Percentiles rank a stretch among this genome's conserved stretches.
phyloP scores from a whole-genome alignment of 305 asterid genomes.

The Fraxinus nigra region DNA sequence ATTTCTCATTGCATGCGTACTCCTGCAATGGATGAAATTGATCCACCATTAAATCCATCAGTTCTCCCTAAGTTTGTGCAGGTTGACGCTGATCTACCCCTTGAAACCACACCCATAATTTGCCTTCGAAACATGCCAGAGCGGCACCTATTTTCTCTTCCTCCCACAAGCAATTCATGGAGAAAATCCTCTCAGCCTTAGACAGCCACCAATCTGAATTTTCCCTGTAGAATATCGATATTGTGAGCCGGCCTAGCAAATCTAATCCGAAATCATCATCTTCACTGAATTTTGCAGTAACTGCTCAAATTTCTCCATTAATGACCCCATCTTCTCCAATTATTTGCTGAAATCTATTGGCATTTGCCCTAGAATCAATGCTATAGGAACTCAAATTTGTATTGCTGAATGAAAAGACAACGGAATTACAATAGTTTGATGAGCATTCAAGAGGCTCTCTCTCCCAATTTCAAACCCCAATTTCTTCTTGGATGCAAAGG shows the following conservation, averaged over 20 bases:
- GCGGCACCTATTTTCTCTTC: neutral
- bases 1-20: neutral
- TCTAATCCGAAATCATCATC: neutral
- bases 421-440: neutral
- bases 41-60: neutral
- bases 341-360: neutral
- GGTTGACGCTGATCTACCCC: neutral
- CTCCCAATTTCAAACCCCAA: neutral
- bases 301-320: neutral
- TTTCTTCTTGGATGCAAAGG: neutral
- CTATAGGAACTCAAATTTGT: neutral
- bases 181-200: neutral
- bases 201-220: neutral
- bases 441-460: neutral
- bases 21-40: neutral
- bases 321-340: neutral
- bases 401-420: neutral
- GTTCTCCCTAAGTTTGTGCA: neutral
- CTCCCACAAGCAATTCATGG: neutral
- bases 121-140: neutral
- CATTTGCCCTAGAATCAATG: neutral
- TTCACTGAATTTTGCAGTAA: neutral
- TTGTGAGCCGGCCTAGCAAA: neutral
- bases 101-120: neutral
- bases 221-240: neutral